phyloP scores from a whole-genome alignment of 257 asterid genomes.

The Solanum acaule region DNA sequence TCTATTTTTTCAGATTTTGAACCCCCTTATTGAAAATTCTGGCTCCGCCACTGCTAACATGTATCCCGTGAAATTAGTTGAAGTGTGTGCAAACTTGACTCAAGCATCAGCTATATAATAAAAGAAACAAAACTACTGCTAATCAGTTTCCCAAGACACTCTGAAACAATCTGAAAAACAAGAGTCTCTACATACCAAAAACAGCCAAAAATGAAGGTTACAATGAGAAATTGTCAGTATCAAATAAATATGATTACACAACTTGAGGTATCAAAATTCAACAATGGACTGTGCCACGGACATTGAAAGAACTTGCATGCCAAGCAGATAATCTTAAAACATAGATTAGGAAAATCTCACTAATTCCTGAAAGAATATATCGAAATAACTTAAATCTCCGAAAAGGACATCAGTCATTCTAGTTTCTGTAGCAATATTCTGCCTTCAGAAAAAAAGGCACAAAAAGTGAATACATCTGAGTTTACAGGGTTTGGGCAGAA shows the following conservation, averaged over 20 bases:
- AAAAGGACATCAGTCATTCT: not conserved
- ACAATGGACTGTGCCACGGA: not conserved
- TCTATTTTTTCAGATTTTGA: no score
- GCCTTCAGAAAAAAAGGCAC: not conserved
- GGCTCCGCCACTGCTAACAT: not conserved
- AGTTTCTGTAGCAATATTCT: not conserved
- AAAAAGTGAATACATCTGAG: not conserved
- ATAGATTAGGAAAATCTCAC: not conserved
- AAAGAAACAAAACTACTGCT: not conserved
- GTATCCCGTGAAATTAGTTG: rapidly evolving
- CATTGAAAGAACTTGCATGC: not conserved
- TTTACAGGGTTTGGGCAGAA: not conserved
- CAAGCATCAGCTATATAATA: not conserved
- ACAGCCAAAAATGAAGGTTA: not conserved
- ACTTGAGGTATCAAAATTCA: not conserved
- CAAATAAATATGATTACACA: not conserved
- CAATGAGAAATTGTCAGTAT: not conserved
- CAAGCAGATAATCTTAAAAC: not conserved
- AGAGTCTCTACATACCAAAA: not conserved
- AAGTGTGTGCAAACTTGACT: not conserved
- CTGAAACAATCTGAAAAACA: not conserved
- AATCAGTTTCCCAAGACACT: not conserved
- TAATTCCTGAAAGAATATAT: not conserved
- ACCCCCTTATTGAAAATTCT: no score
- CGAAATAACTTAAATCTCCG: not conserved